phyloP scores from a whole-genome alignment of 257 asterid genomes.

The Salvia splendens region DNA sequence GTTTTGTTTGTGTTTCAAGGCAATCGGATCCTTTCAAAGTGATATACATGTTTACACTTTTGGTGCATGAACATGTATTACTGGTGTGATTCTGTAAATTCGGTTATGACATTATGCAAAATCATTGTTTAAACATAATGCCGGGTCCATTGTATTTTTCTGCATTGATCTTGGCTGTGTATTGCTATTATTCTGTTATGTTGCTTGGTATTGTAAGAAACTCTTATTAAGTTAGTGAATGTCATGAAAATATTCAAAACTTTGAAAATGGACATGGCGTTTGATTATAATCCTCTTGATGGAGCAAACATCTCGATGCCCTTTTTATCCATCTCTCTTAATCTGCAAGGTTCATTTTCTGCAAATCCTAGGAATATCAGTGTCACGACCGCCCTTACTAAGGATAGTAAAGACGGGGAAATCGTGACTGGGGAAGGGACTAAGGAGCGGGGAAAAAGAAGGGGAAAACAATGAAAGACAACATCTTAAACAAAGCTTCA shows the following conservation, averaged over 20 bases:
- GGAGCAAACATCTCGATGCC: not conserved
- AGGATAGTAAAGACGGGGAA: no score
- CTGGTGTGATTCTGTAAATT: not conserved
- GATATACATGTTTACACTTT: not conserved
- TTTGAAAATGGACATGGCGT: not conserved
- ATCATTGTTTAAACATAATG: not conserved
- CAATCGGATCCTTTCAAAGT: not conserved
- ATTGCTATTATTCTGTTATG: not conserved
- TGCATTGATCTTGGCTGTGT: not conserved
- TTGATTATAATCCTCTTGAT: not conserved
- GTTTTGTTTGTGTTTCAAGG: not conserved
- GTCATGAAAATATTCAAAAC: not conserved
- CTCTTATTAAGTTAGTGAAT: not conserved
- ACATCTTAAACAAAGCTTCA: no score
- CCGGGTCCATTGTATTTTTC: conserved; percentile 3
- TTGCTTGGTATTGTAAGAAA: not conserved
- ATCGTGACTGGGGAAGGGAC: no score
- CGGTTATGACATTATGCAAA: not conserved
- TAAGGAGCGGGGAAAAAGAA: no score
- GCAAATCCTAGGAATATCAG: not conserved
- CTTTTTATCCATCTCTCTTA: not conserved
- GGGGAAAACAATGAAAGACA: no score
- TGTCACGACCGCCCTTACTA: no score
- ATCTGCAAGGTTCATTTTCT: not conserved
- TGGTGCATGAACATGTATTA: not conserved